Percentiles rank a stretch among this genome's conserved stretches.
These are phyloP conservation scores for Ogataea salicorniae DNA, from an alignment of 805 yeast genomes.

Conservation along the genomic window DNA sequence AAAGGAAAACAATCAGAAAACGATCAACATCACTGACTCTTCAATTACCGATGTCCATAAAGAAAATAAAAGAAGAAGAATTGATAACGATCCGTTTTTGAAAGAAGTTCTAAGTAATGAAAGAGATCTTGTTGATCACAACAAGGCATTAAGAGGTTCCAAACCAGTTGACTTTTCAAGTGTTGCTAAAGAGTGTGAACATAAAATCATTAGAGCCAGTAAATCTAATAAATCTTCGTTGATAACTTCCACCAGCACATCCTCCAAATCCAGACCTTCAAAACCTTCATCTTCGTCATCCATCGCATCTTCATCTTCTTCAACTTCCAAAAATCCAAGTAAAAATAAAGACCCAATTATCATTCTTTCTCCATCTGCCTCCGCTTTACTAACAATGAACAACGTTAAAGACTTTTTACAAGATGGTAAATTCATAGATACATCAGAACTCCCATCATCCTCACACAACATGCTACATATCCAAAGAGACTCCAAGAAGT, in stretches of 20 bases:
- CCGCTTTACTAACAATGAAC: conserved; percentile 59
- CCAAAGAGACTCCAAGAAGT: conserved; percentile 48
- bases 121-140: conserved; percentile 42
- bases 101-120: conserved; percentile 38
- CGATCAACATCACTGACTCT: too few relatives aligned
- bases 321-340: conserved; percentile 4
- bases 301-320: conserved; percentile 1
- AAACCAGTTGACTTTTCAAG: conserved; percentile 65
- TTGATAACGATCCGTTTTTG: conserved; percentile 45
- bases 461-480: conserved; percentile 43
- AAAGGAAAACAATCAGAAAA: not conserved
- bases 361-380: conserved; percentile 73
- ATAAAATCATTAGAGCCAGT: conserved; percentile 47
- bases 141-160: conserved; percentile 46
- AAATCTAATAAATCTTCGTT: conserved; percentile 30
- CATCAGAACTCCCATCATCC: conserved; percentile 35
- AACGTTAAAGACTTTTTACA: conserved; percentile 69
- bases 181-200: conserved; percentile 61
- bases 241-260: conserved; percentile 13
- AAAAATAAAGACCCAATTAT: conserved; percentile 60
- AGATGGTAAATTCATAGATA: conserved; percentile 61
- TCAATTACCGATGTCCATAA: not conserved
- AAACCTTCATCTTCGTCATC: conserved; percentile 1
- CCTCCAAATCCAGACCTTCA: conserved; percentile 5
- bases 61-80: conserved; percentile 19